phyloP scores from a whole-genome alignment of 306 rosid species.

The Cicer arietinum region DNA sequence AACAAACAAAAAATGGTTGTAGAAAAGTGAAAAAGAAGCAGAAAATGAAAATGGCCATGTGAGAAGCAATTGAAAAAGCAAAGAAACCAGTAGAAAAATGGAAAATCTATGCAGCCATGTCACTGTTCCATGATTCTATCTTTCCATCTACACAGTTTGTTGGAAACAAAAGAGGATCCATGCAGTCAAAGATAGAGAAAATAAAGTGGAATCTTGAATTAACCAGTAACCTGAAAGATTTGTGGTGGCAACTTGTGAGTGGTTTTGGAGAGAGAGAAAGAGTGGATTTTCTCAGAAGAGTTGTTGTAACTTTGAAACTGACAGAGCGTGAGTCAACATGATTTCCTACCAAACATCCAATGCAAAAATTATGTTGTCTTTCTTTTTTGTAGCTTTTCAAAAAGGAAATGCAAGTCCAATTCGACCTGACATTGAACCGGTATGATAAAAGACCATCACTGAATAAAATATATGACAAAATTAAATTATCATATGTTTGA shows the following conservation, averaged over 20 bases:
- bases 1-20: not conserved
- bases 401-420: conserved; percentile 44
- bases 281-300: conserved; percentile 32
- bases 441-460: too few species aligned
- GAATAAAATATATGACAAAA: too few species aligned
- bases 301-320: conserved; percentile 59
- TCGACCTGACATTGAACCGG: too few species aligned
- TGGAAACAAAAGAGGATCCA: conserved; percentile 52
- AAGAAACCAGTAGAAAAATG: conserved; percentile 25
- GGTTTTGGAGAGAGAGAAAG: conserved; percentile 47
- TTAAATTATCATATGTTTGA: too few species aligned
- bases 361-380: conserved; percentile 61
- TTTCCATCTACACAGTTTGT: conserved; percentile 41
- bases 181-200: conserved; percentile 11
- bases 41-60: conserved; percentile 23
- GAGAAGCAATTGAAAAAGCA: conserved; percentile 17
- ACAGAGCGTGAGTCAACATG: conserved; percentile 65
- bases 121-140: conserved; percentile 38
- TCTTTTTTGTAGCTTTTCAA: conserved; percentile 68
- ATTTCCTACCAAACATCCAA: conserved; percentile 44
- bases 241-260: conserved; percentile 41
- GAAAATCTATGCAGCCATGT: conserved; percentile 3
- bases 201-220: conserved; percentile 38
- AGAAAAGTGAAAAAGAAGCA: not conserved
- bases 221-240: conserved; percentile 41